A percentile compares a stretch with the other conserved stretches of the same genome.
phyloP scores from a whole-genome alignment of 2,329 filamentous ascomycete genomes.

The Pleurostoma richardsiae region DNA sequence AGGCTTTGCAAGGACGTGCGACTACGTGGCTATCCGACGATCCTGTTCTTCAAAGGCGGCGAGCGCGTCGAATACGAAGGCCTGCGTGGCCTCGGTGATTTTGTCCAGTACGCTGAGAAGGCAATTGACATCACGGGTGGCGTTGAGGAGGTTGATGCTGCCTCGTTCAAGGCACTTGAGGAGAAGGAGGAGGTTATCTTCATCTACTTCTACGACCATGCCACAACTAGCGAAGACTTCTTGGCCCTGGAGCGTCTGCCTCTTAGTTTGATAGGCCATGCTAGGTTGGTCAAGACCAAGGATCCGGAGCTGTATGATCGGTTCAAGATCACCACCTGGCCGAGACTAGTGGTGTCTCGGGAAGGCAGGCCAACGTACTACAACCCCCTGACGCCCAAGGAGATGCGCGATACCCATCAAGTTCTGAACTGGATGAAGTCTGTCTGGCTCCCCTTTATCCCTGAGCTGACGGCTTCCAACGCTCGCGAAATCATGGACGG shows the following conservation, averaged over 20 bases:
- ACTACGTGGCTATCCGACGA: constrained; percentile 77
- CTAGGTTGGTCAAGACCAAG: constrained; percentile 81
- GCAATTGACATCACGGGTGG: constrained; percentile 73
- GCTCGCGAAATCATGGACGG: constrained; percentile 92
- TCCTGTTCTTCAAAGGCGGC: constrained; percentile 87
- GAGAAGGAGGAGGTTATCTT: constrained; percentile 95
- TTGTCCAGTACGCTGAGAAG: constrained; percentile 81
- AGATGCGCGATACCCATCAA: constrained; percentile 83
- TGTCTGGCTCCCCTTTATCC: constrained; percentile 93
- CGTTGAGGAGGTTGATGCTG: constrained; percentile 75
- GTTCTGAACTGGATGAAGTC: constrained; percentile 91
- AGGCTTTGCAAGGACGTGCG: constrained; percentile 89
- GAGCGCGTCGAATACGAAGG: constrained; percentile 93
- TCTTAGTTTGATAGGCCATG: constrained; percentile 83
- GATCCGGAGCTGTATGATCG: constrained; percentile 69
- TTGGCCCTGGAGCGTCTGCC: constrained; percentile 80
- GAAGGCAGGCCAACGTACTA: constrained; percentile 91
- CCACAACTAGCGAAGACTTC: constrained; percentile 90
- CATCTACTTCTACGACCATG: constrained; percentile 95
- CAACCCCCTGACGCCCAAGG: constrained; percentile 75
- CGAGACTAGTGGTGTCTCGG: constrained; percentile 82
- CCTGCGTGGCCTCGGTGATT: constrained; percentile 84
- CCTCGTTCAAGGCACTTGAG: constrained; percentile 74
- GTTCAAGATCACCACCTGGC: constrained; percentile 97
- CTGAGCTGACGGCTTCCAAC: constrained; percentile 86